phyloP scores from a whole-genome alignment of 306 rosid species.

The Luffa acutangula region DNA sequence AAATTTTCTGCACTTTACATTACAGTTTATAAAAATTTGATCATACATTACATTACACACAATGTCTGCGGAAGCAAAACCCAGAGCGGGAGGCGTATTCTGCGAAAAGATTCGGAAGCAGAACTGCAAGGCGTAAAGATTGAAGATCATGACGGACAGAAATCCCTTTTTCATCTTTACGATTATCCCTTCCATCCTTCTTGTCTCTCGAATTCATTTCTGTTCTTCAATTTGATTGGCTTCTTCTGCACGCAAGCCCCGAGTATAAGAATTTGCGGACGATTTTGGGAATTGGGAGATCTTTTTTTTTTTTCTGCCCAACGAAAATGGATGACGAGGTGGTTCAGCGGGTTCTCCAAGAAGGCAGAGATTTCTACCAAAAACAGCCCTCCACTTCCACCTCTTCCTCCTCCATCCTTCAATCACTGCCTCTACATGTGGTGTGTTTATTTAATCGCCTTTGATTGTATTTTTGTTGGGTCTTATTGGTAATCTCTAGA shows the following conservation, averaged over 20 bases:
- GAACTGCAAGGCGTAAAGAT: not conserved
- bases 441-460: conserved; percentile 23
- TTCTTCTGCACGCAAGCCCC: conserved; percentile 2
- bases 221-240: not conserved
- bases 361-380: conserved; percentile 90
- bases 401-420: conserved; percentile 79
- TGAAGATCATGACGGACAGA: not conserved
- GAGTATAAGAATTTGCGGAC: not conserved
- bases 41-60: not conserved
- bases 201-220: not conserved
- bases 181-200: not conserved
- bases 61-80: not conserved
- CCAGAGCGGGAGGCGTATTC: not conserved
- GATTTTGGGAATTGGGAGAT: not conserved
- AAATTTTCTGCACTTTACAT: too few relatives aligned
- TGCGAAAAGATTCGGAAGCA: not conserved
- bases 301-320: not conserved
- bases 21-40: not conserved
- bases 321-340: conserved; percentile 72
- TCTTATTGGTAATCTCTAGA: not conserved
- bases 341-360: conserved; percentile 94
- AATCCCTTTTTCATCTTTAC: not conserved
- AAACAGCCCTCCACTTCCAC: conserved; percentile 88
- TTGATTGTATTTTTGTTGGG: not conserved
- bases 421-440: conserved; percentile 97